Evolutionary conservation across 139 green algal species (phyloP).

Genomic region (Haematococcus lacustris): DNA sequence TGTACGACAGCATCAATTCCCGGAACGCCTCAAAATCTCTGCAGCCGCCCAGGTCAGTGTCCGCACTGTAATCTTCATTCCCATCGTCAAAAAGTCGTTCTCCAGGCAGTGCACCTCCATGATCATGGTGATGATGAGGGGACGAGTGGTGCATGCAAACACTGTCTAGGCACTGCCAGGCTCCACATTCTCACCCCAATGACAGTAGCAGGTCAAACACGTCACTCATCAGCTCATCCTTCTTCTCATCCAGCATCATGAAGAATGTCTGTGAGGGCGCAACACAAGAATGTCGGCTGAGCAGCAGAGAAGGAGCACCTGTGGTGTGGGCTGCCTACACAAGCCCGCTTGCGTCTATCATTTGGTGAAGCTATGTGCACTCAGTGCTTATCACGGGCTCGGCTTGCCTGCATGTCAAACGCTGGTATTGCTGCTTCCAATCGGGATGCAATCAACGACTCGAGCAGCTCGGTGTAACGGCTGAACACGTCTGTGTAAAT

Average conservation of each 20-base stretch:
- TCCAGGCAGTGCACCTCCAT: neutral
- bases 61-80: neutral
- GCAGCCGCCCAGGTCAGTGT: neutral
- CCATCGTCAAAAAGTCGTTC: neutral
- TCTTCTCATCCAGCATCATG: slow-evolving; percentile 20
- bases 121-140: neutral
- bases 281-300: too few relatives aligned
- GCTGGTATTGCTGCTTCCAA: slow-evolving; percentile 16
- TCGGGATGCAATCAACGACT: slow-evolving; percentile 22
- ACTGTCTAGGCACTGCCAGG: neutral
- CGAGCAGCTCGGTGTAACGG: slow-evolving; percentile 31
- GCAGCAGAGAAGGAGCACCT: too few relatives aligned
- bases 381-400: neutral
- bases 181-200: slow-evolving; percentile 11
- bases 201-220: slow-evolving; percentile 48
- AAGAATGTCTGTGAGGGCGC: slow-evolving; percentile 16
- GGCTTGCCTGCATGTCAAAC: slow-evolving; percentile 24
- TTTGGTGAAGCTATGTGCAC: too few relatives aligned
- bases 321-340: too few relatives aligned
- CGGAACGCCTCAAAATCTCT: slow-evolving; percentile 47
- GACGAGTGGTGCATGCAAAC: neutral
- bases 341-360: too few relatives aligned
- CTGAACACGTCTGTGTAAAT: slow-evolving; percentile 27
- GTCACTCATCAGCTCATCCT: slow-evolving; percentile 37
- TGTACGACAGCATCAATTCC: slow-evolving; percentile 44